A percentile compares a stretch with the other conserved stretches of the same genome.
Evolutionary conservation across 345 rosid genomes (phyloP).

Genomic region (Abelmoschus esculentus): DNA sequence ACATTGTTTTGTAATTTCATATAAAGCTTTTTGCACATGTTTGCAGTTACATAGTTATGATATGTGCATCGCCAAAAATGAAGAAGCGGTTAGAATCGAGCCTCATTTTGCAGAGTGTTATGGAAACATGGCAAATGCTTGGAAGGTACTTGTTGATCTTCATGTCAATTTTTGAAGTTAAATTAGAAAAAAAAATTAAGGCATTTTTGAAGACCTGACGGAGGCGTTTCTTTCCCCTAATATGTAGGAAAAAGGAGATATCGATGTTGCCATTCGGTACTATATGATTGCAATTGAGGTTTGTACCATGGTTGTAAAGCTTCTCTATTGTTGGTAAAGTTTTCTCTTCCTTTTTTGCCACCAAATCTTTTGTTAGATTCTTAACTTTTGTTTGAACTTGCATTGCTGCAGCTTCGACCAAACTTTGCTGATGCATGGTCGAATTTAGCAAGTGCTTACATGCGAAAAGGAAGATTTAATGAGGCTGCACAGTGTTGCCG

Average conservation of each 20-base stretch:
- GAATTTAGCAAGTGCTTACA: conserved; percentile 93
- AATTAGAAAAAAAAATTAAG: not conserved
- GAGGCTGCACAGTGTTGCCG: conserved; percentile 97
- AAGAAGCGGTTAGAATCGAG: conserved; percentile 87
- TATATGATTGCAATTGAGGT: conserved; percentile 97
- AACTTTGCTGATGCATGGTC: conserved; percentile 99
- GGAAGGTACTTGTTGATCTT: conserved; percentile 58
- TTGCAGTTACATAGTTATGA: conserved; percentile 84
- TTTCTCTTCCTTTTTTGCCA: not conserved
- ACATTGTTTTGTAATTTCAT: not conserved
- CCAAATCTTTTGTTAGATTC: not conserved
- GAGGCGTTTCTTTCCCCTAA: not conserved
- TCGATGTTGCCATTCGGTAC: conserved; percentile 83
- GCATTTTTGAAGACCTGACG: not conserved
- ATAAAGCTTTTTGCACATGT: not conserved
- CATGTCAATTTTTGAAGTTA: not conserved
- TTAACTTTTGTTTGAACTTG: conserved; percentile 1
- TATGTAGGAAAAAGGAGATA: conserved; percentile 92
- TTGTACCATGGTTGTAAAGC: conserved; percentile 17
- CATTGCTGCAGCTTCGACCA: conserved; percentile 68
- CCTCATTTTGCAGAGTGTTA: conserved; percentile 98
- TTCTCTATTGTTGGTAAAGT: not conserved
- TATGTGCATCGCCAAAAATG: conserved; percentile 88
- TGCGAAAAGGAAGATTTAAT: conserved; percentile 87
- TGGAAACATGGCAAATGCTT: conserved; percentile 99